Evolutionary conservation across 805 yeast genomes (phyloP), one percentile per base, ranked within the genome.

Genomic region (Kodamaea leandrae): DNA sequence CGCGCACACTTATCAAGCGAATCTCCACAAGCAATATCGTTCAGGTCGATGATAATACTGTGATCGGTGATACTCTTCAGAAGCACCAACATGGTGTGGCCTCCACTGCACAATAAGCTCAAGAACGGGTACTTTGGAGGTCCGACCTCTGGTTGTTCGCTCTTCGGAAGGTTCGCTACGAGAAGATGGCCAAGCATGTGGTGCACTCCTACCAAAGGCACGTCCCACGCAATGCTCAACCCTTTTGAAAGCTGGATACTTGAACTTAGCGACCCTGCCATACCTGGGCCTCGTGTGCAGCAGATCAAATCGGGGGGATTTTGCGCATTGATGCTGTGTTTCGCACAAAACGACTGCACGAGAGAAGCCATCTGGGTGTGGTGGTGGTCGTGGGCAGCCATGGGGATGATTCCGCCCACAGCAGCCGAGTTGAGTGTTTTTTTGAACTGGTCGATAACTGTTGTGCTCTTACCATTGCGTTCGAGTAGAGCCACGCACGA

Each of bases 251-350:
- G 63, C 53, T 86, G 93, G 17, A 85, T 68, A 1, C 97, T 95
- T 0, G 87, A 83, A 7, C 87, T 75, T 10, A 93, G 67, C 0
- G 95, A 83, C 0, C 97, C 96, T 6, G 81, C 77, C 96, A 93
- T 88, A 0, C 99, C 99, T 0, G 99, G 99, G 0, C 99, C 99
- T 49, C 96, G 67, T 0, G 99, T 93, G 4, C 83, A 96, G 59
- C 96, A 85, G 1, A 93, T 75, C 34, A 93, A 57, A 56, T 86
- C 96, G 0, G 89, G 87, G 0, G 68, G 67, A 19, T 49, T 52
- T 0, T 16, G 7, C 1, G 57, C 36, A 2, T 47, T 40, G 48
- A 76, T 45, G 6, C 52, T 59, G 51, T 68, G 61, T 35, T 53
- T 63, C 0, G 19, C 25, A 12, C 83, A 63, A 4, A 83, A 61